phyloP scores from a whole-genome alignment of 257 asterid genomes.

The Salvia rosmarinus region DNA sequence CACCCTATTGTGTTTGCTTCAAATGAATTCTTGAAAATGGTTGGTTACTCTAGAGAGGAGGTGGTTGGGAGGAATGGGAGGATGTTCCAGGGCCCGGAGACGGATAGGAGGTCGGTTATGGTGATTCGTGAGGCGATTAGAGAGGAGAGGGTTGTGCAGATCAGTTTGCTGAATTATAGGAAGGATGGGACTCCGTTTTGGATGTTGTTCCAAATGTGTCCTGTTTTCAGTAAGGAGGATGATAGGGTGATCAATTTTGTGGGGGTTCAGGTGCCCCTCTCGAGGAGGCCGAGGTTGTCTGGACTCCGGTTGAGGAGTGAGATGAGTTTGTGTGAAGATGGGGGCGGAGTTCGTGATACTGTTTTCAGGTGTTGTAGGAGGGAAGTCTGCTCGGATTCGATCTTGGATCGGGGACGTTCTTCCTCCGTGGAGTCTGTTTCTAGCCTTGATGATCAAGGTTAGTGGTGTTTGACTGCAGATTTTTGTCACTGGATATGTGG shows the following conservation, averaged over 20 bases:
- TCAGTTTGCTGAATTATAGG: conserved; percentile 79
- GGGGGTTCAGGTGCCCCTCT: conserved; percentile 72
- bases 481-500: conserved; percentile 2
- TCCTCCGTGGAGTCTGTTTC: conserved; percentile 43
- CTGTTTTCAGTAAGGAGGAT: conserved; percentile 80
- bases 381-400: conserved; percentile 64
- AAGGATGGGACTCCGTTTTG: conserved; percentile 95
- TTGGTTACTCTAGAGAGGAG: conserved; percentile 82
- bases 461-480: conserved; percentile 28
- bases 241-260: conserved; percentile 70
- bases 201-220: conserved; percentile 90
- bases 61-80: conserved; percentile 91
- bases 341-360: conserved; percentile 46
- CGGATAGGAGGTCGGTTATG: conserved; percentile 81
- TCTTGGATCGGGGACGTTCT: conserved; percentile 40
- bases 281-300: conserved; percentile 51
- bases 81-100: conserved; percentile 86
- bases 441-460: conserved; percentile 59
- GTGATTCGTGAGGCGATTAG: conserved; percentile 89
- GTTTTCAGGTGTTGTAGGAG: conserved; percentile 78
- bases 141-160: conserved; percentile 66
- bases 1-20: conserved; percentile 97
- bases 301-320: conserved; percentile 41
- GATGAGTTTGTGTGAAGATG: conserved; percentile 46
- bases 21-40: conserved; percentile 73